Evolutionary conservation across 768 basidiomycete genomes (phyloP).

Genomic region (Hemileccinum impolitum): DNA sequence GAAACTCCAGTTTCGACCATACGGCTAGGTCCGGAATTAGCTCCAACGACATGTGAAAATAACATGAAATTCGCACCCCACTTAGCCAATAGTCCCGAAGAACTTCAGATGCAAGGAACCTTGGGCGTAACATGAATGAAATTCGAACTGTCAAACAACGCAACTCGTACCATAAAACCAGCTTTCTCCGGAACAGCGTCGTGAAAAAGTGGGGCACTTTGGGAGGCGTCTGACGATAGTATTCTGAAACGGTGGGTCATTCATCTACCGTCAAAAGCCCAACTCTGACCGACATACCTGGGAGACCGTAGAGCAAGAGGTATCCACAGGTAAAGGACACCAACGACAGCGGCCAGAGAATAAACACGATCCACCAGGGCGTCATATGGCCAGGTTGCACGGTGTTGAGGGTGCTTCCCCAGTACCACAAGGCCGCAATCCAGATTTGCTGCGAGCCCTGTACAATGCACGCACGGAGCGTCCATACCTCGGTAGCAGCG

Average conservation of each 20-base stretch:
- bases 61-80: constrained; percentile 49
- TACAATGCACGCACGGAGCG: constrained; percentile 84
- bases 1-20: constrained; percentile 94
- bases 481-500: constrained; percentile 94
- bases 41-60: neutral
- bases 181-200: constrained; percentile 85
- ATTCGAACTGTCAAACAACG: neutral
- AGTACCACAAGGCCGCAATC: constrained; percentile 95
- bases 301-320: constrained; percentile 81
- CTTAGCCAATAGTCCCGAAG: constrained; percentile 92
- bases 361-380: constrained; percentile 83
- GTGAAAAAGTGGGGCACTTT: constrained; percentile 91
- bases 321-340: constrained; percentile 77
- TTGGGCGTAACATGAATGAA: constrained; percentile 9
- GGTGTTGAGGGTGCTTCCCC: constrained; percentile 79
- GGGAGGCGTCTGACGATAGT: constrained; percentile 89
- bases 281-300: constrained; percentile 47
- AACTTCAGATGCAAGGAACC: constrained; percentile 87
- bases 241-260: constrained; percentile 46
- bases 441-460: constrained; percentile 96
- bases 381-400: constrained; percentile 48
- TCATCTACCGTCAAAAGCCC: neutral
- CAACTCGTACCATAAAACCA: constrained; percentile 71
- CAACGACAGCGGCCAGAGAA: constrained; percentile 78
- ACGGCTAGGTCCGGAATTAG: constrained; percentile 50